Evolutionary conservation across 2,329 filamentous ascomycete species (phyloP).

Genomic region (Penicillium paneum): DNA sequence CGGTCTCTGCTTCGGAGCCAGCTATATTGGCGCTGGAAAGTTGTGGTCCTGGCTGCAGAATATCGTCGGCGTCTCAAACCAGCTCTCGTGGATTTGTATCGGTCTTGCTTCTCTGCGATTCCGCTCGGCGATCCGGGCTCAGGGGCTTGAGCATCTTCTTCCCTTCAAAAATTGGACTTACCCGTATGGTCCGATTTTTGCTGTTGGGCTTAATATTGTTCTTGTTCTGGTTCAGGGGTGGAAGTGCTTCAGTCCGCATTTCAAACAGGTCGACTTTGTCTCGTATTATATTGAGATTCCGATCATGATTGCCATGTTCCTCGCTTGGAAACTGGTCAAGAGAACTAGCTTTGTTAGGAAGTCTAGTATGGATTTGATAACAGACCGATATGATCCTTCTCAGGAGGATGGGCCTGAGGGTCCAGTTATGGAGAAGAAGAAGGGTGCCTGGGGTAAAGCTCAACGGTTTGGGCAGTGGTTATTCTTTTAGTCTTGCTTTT

Average conservation of each 20-base stretch:
- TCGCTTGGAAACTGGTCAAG: slow-evolving; percentile 56
- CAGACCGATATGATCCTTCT: slow-evolving; percentile 43
- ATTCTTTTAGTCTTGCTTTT: slow-evolving; percentile 29
- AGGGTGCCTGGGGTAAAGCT: slow-evolving; percentile 18
- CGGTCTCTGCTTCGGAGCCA: slow-evolving; percentile 62
- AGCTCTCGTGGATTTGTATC: slow-evolving; percentile 63
- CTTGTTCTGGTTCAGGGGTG: slow-evolving; percentile 63
- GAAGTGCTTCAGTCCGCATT: slow-evolving; percentile 57
- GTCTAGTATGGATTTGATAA: slow-evolving; percentile 52
- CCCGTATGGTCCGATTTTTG: slow-evolving; percentile 58
- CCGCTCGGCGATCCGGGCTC: slow-evolving; percentile 54
- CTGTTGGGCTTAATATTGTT: slow-evolving; percentile 56
- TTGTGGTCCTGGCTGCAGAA: slow-evolving; percentile 67
- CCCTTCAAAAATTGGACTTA: slow-evolving; percentile 68
- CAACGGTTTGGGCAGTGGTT: slow-evolving; percentile 40
- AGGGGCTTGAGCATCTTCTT: slow-evolving; percentile 60
- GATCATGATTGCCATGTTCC: slow-evolving; percentile 55
- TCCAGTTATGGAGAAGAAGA: slow-evolving; percentile 9
- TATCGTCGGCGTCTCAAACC: slow-evolving; percentile 65
- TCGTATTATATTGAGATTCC: slow-evolving; percentile 63
- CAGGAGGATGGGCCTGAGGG: slow-evolving; percentile 28
- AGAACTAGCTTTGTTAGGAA: slow-evolving; percentile 46
- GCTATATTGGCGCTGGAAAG: slow-evolving; percentile 63
- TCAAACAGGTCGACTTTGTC: slow-evolving; percentile 59
- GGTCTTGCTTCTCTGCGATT: slow-evolving; percentile 64